Percentiles rank a stretch among this genome's conserved stretches.
phyloP scores from a whole-genome alignment of 2,329 filamentous ascomycete species.

The Neobulgaria alba region DNA sequence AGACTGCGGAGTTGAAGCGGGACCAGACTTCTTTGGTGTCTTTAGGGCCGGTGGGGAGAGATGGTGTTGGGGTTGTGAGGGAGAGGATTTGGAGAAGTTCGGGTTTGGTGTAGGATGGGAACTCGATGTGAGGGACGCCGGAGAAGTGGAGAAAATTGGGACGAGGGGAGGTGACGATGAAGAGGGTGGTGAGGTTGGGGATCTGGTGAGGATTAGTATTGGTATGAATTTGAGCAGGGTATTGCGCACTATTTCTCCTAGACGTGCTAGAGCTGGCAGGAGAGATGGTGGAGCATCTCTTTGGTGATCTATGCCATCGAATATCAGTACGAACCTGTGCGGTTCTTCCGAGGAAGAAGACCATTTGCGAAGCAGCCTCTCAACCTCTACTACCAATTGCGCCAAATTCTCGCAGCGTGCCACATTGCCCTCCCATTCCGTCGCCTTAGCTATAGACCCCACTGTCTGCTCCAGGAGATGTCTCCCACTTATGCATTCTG shows the following conservation, averaged over 20 bases:
- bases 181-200: constrained; percentile 65
- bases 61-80: constrained; percentile 37
- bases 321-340: constrained; percentile 66
- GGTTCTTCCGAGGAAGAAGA: constrained; percentile 14
- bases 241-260: constrained; percentile 65
- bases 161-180: constrained; percentile 66
- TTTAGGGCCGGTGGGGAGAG: constrained; percentile 36
- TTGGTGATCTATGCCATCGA: constrained; percentile 82
- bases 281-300: constrained; percentile 72
- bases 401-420: constrained; percentile 73
- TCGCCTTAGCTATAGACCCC: constrained; percentile 45
- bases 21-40: constrained; percentile 63
- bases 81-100: constrained; percentile 73
- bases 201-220: constrained; percentile 47
- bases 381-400: constrained; percentile 64
- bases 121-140: constrained; percentile 69
- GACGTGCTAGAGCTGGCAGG: constrained; percentile 68
- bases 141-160: constrained; percentile 61
- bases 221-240: not conserved
- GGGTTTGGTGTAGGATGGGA: constrained; percentile 73
- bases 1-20: constrained; percentile 74
- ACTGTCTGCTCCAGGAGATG: constrained; percentile 70
- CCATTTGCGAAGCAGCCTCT: constrained; percentile 43
- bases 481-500: constrained; percentile 69
- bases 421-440: constrained; percentile 41